These are phyloP conservation scores for Starmerella bombi DNA, from an alignment of 805 yeast genomes.

Conservation along the genomic window DNA sequence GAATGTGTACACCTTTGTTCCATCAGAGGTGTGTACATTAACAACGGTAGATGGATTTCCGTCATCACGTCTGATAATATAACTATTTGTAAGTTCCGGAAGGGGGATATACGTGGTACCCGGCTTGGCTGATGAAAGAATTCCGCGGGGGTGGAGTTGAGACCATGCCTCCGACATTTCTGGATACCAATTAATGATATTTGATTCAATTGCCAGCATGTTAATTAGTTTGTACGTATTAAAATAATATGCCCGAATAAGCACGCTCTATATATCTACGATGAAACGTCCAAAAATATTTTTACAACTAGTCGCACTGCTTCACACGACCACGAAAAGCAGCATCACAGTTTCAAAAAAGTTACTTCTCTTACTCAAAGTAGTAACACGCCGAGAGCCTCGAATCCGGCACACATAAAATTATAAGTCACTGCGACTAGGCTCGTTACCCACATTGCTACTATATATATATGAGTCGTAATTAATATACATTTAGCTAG, in stretches of 20 bases:
- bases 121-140: slow-evolving; percentile 4
- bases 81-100: slow-evolving; percentile 25
- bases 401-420: no score
- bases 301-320: no score
- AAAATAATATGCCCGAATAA: not conserved
- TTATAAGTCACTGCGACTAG: no score
- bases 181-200: slow-evolving; percentile 7
- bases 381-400: no score
- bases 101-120: slow-evolving; percentile 4
- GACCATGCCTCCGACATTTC: slow-evolving; percentile 7
- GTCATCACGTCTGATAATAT: slow-evolving; percentile 39
- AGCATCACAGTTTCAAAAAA: no score
- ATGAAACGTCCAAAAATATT: not conserved
- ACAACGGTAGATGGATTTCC: slow-evolving; percentile 34
- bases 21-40: slow-evolving; percentile 39
- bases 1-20: slow-evolving; percentile 35
- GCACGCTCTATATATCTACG: not conserved
- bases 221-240: no score
- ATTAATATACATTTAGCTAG: no score
- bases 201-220: slow-evolving; percentile 8
- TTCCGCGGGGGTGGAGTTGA: slow-evolving; percentile 3
- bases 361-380: no score
- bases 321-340: no score
- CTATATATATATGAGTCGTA: no score
- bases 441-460: no score